These are phyloP conservation scores for Ophiostoma himal-ulmi DNA, from an alignment of 2,329 filamentous ascomycete genomes.

Conservation along the genomic window DNA sequence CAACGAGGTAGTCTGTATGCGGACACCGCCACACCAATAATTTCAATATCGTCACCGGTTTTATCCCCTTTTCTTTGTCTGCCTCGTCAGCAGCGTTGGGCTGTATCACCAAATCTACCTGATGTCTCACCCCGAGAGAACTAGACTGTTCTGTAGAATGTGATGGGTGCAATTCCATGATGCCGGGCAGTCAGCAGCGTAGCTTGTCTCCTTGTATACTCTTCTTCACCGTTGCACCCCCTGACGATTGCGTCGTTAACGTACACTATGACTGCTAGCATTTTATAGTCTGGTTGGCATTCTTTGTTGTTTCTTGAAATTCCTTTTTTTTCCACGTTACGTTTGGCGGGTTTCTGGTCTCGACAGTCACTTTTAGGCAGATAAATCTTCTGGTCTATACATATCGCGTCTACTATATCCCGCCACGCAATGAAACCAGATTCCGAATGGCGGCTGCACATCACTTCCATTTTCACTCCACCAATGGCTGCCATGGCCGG, in stretches of 20 bases:
- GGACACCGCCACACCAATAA: no score
- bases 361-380: neutral
- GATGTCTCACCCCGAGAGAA: neutral
- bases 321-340: neutral
- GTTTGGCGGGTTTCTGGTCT: neutral
- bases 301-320: neutral
- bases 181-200: neutral
- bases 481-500: no score
- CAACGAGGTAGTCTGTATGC: no score
- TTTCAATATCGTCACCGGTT: neutral
- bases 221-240: neutral
- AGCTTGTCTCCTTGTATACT: neutral
- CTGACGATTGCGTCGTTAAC: neutral
- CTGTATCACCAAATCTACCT: neutral
- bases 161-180: neutral
- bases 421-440: neutral
- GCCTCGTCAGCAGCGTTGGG: neutral
- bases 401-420: neutral
- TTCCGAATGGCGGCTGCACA: neutral
- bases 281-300: neutral
- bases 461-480: neutral
- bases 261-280: neutral
- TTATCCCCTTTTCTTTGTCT: neutral
- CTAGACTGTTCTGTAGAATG: constrained; percentile 2
- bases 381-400: neutral